Evolutionary conservation across 2,329 filamentous ascomycete species (phyloP).

Genomic region (Verticillium zaregamsianum): DNA sequence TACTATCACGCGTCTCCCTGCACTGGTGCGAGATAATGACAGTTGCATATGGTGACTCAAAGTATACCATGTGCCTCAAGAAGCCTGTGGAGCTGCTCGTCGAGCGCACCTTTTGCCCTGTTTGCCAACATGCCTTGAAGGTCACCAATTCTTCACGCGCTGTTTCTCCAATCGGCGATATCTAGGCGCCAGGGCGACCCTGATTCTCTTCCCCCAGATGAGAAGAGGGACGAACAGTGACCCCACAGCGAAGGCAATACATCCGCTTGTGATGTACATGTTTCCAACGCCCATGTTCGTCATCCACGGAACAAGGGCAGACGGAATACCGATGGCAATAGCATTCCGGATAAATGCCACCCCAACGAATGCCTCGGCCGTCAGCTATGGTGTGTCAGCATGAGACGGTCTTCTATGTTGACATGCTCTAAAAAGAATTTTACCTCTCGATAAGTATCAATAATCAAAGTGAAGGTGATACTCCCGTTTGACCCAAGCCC

Average conservation of each 20-base stretch:
- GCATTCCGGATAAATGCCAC: slow-evolving; percentile 27
- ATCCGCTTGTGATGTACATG: slow-evolving; percentile 21
- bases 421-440: neutral
- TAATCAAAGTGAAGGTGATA: slow-evolving; percentile 26
- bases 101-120: too few relatives aligned
- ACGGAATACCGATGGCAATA: slow-evolving; percentile 21
- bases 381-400: slow-evolving; percentile 13
- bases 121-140: neutral
- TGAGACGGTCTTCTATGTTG: neutral
- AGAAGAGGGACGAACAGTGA: slow-evolving; percentile 22
- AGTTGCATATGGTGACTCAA: too few relatives aligned
- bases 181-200: slow-evolving; percentile 9
- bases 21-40: too few relatives aligned
- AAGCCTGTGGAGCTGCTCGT: too few relatives aligned
- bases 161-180: slow-evolving; percentile 9
- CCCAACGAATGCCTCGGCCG: slow-evolving; percentile 23
- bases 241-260: slow-evolving; percentile 17
- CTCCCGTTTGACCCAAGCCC: slow-evolving; percentile 29
- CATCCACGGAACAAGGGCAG: slow-evolving; percentile 25
- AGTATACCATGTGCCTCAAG: too few relatives aligned
- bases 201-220: slow-evolving; percentile 25
- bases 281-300: slow-evolving; percentile 21
- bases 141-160: slow-evolving; percentile 1
- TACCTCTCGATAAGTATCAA: slow-evolving; percentile 32
- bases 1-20: too few relatives aligned